Conservation (phyloP, 2,329 filamentous ascomycete genomes). For the Colletotrichum sp. region DNA sequence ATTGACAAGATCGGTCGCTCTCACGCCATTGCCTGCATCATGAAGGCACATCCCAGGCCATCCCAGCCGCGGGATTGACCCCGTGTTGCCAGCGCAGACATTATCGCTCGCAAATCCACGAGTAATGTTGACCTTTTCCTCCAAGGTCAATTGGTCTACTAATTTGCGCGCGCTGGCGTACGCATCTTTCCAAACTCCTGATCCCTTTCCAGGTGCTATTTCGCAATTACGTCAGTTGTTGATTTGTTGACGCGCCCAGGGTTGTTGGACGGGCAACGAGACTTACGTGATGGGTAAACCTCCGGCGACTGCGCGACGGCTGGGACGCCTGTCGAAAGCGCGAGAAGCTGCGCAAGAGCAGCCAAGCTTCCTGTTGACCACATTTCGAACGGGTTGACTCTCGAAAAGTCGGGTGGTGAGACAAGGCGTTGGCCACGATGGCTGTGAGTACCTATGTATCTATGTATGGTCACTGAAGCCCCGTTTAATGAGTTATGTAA, state of each 20-base stretch:
- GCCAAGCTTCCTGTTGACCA: neutral
- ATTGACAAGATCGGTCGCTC: constrained; percentile 52
- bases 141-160: constrained; percentile 67
- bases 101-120: constrained; percentile 42
- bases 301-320: neutral
- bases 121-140: constrained; percentile 62
- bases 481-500: neutral
- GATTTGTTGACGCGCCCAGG: neutral
- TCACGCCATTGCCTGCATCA: constrained; percentile 54
- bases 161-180: constrained; percentile 62
- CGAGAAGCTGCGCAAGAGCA: neutral
- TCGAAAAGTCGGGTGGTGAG: neutral
- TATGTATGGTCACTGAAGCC: neutral
- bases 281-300: constrained; percentile 1
- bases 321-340: neutral
- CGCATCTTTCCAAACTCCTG: constrained; percentile 57
- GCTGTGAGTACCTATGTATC: neutral
- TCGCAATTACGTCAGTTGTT: neutral
- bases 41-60: constrained; percentile 56
- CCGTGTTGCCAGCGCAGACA: constrained; percentile 51
- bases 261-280: neutral
- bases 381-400: neutral
- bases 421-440: neutral
- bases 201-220: neutral
- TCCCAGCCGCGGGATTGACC: constrained; percentile 47